These are phyloP conservation scores for Colletotrichum euphorbiae DNA, from an alignment of 2,329 filamentous ascomycete species.

Conservation along the genomic window DNA sequence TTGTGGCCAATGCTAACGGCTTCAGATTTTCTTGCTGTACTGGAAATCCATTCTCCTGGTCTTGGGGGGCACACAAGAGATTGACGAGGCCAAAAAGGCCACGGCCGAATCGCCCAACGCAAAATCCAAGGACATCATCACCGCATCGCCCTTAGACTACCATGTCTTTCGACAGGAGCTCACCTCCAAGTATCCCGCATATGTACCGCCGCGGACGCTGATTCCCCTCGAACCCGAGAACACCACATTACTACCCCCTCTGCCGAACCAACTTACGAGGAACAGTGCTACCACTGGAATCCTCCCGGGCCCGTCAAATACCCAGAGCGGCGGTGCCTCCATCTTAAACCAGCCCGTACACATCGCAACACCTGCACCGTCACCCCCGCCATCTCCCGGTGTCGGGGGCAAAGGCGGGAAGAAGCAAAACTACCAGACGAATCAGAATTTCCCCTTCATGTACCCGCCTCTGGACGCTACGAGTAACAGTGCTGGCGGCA, in stretches of 20 bases:
- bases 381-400: conserved; percentile 89
- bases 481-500: conserved; percentile 91
- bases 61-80: conserved; percentile 82
- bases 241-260: conserved; percentile 87
- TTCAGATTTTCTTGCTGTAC: conserved; percentile 79
- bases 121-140: conserved; percentile 82
- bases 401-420: conserved; percentile 93
- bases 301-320: conserved; percentile 65
- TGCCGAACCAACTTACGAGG: conserved; percentile 79
- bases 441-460: conserved; percentile 98
- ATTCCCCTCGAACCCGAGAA: conserved; percentile 91
- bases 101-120: conserved; percentile 71
- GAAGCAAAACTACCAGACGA: conserved; percentile 99
- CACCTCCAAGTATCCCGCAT: conserved; percentile 96
- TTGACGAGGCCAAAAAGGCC: conserved; percentile 78
- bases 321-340: conserved; percentile 72
- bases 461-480: conserved; percentile 92
- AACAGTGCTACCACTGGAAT: conserved; percentile 71
- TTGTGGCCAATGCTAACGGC: conserved; percentile 41
- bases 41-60: conserved; percentile 93
- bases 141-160: conserved; percentile 94
- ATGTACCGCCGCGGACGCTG: conserved; percentile 85
- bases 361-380: conserved; percentile 97
- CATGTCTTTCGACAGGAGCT: conserved; percentile 97
- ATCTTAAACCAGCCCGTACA: conserved; percentile 97